A percentile compares a stretch with the other conserved stretches of the same genome.
Conservation (phyloP, 306 rosid species). For the Dryas octopetala region DNA sequence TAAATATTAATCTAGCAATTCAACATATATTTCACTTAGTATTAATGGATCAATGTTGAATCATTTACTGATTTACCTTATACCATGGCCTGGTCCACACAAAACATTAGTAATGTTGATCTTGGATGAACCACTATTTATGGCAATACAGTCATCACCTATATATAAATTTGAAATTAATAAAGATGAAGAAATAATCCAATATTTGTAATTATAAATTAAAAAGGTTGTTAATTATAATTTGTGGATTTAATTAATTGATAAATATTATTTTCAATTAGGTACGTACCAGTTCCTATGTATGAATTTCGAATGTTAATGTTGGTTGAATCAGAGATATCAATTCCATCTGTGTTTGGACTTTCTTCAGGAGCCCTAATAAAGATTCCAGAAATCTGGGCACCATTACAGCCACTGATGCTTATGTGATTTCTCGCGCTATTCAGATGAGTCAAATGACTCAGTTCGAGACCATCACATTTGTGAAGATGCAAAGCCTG, state of each 20-base stretch:
- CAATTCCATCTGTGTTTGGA: constrained; percentile 63
- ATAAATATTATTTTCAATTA: not conserved
- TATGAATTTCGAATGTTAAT: constrained; percentile 16
- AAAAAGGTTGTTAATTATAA: not conserved
- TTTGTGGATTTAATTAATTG: not conserved
- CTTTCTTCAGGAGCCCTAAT: constrained; percentile 44
- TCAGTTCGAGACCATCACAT: constrained; percentile 30
- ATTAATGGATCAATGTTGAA: too few relatives aligned
- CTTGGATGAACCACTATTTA: constrained; percentile 33
- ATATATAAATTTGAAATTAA: not conserved
- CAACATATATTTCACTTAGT: too few relatives aligned
- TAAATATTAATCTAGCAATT: too few relatives aligned
- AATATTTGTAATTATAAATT: not conserved
- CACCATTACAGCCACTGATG: constrained; percentile 15
- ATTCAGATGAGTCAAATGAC: constrained; percentile 9
- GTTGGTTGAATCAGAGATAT: constrained; percentile 28
- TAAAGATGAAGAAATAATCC: not conserved
- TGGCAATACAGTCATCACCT: constrained; percentile 63
- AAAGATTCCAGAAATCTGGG: constrained; percentile 10
- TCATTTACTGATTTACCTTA: constrained; percentile 28
- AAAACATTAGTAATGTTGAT: constrained; percentile 36
- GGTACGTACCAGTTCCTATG: constrained; percentile 38
- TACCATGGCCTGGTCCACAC: constrained; percentile 68
- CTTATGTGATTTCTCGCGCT: constrained; percentile 41
- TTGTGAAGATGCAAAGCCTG: constrained; percentile 28